Evolutionary conservation across 2,329 filamentous ascomycete genomes (phyloP), one percentile per base, ranked within the genome.

Genomic region (Leptodontidium sp.): DNA sequence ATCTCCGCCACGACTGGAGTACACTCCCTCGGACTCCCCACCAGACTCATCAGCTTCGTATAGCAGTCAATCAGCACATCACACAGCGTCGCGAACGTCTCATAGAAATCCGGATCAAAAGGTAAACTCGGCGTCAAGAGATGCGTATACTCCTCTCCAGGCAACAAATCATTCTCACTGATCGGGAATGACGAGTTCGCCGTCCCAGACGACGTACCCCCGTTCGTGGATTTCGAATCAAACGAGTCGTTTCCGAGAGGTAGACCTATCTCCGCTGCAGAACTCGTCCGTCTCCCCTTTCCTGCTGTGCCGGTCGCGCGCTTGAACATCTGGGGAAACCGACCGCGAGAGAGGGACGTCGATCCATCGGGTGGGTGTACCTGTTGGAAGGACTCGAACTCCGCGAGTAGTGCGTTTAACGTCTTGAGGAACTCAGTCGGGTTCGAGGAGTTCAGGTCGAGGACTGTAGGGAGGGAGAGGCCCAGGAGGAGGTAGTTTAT

Each of bases 21-120:
- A 77, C 93, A 96, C 61, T 92, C 87, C 32, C 91, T 87, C 0
- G 94, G 91, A 2, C 89, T 88, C n/a, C 90, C 86, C 26, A 98
- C 84, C 68, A 99, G 84, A 53, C 84, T 85, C 75, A 97, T 83
- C 35, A 99, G 88, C 65, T 90, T 88, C 45, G 90, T 89, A 81
- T 99, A 99, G 77, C 90, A 93, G 79, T 98, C 96, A 75, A 98
- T 97, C 70, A 99, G 83, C 2, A 97, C 93, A 78, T 99, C 96
- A 82, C 96, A 98, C 7, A 99, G 85, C 14, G 96, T 98, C 15
- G 94, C 91, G 82, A 98, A 98, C 0, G 94, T 98, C 82, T 97
- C 94, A 80, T 95, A 96, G 77, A 97, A 99, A 80, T 99, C 96
- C 0, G 96, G 96, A 72, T 98, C 94, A 77, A 99, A 99, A 0